A percentile compares a stretch with the other conserved stretches of the same genome.
These are phyloP conservation scores for Paraphaeosphaeria minitans DNA, from an alignment of 2,329 filamentous ascomycete species.

Conservation along the genomic window DNA sequence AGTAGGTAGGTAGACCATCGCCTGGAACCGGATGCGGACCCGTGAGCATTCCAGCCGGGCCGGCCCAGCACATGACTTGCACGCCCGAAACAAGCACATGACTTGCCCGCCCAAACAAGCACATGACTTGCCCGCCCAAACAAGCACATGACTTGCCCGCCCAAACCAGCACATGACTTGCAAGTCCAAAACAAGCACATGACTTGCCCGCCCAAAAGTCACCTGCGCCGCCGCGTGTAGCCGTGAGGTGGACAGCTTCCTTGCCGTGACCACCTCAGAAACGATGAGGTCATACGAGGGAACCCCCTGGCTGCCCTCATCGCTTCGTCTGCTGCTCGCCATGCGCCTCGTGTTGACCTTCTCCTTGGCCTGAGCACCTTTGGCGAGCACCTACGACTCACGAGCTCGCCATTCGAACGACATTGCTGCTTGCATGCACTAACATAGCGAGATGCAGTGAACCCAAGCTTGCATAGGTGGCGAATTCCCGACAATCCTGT, in stretches of 20 bases:
- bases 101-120: background rate
- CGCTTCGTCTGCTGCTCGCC: background rate
- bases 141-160: background rate
- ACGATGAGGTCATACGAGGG: conserved; percentile 1
- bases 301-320: background rate
- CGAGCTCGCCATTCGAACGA: background rate
- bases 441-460: no score
- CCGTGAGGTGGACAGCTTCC: no score
- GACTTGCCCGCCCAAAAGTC: background rate
- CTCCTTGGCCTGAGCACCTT: no score
- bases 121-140: conserved; percentile 1
- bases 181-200: background rate
- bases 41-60: background rate
- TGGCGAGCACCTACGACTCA: no score
- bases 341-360: background rate
- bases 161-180: conserved; percentile 1
- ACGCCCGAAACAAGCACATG: conserved; percentile 3
- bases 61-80: background rate
- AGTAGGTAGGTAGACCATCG: no score
- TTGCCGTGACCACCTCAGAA: background rate
- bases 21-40: background rate
- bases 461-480: no score
- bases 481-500: no score
- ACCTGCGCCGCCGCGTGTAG: no score
- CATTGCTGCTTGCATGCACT: no score